Conservation (phyloP, 2,329 filamentous ascomycete genomes). For the Trichoderma sp. region DNA sequence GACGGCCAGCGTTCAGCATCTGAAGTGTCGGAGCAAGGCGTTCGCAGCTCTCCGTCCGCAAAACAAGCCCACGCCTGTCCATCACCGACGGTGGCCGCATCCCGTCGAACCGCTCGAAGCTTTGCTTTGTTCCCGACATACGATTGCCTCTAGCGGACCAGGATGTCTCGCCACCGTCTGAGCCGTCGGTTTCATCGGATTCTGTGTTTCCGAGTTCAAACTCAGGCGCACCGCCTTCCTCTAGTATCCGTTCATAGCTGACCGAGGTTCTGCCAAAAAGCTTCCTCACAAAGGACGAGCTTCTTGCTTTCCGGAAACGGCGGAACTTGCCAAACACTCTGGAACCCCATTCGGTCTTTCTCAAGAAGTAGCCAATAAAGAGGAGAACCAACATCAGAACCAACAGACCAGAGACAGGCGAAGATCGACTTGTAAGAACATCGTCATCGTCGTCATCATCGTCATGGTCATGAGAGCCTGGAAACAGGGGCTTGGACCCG, state of each 20-base stretch:
- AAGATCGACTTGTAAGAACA: conserved; percentile 62
- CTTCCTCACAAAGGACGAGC: conserved; percentile 55
- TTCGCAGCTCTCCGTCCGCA: conserved; percentile 84
- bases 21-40: conserved; percentile 59
- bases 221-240: conserved; percentile 70
- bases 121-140: conserved; percentile 63
- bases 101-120: conserved; percentile 51
- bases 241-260: conserved; percentile 79
- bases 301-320: conserved; percentile 29
- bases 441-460: conserved; percentile 59
- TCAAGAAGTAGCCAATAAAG: conserved; percentile 67
- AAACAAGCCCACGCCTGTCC: conserved; percentile 69
- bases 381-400: conserved; percentile 73
- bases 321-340: conserved; percentile 30
- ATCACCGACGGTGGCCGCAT: conserved; percentile 44
- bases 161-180: conserved; percentile 58
- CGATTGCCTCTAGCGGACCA: conserved; percentile 61
- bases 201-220: conserved; percentile 74
- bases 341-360: conserved; percentile 70
- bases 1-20: conserved; percentile 53
- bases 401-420: conserved; percentile 69
- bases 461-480: conserved; percentile 41
- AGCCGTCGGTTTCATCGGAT: conserved; percentile 61
- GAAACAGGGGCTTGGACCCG: conserved; percentile 49
- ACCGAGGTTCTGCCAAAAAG: conserved; percentile 58